Percentiles rank a stretch among this genome's conserved stretches.
These are phyloP conservation scores for Pleurotus tuber-regium DNA, from an alignment of 768 basidiomycete species.

Conservation along the genomic window DNA sequence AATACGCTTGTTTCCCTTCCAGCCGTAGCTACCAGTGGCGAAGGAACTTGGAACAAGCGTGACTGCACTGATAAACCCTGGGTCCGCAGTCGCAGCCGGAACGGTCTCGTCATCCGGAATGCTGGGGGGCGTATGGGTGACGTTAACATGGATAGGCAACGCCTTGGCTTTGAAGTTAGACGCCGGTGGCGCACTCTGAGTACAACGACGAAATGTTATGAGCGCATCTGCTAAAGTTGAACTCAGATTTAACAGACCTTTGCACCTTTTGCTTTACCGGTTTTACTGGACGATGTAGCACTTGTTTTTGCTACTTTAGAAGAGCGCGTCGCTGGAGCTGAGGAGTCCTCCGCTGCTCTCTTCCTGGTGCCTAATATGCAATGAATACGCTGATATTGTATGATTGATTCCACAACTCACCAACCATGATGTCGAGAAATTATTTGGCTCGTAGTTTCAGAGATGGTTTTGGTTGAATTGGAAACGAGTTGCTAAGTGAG, in stretches of 20 bases:
- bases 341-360: constrained; percentile 38
- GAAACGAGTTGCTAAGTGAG: not conserved
- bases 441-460: not conserved
- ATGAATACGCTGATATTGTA: too few species aligned
- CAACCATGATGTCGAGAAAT: constrained; percentile 3
- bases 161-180: constrained; percentile 63
- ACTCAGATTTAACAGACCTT: constrained; percentile 33
- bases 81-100: constrained; percentile 40
- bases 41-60: constrained; percentile 61
- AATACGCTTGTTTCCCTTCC: constrained; percentile 75
- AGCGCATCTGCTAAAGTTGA: constrained; percentile 8
- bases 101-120: constrained; percentile 32
- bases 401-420: too few species aligned
- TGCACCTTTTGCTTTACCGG: constrained; percentile 34
- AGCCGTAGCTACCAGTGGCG: constrained; percentile 77
- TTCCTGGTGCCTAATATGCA: constrained; percentile 28
- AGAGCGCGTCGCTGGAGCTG: constrained; percentile 37
- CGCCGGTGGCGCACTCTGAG: constrained; percentile 43
- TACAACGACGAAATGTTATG: not conserved
- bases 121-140: constrained; percentile 63
- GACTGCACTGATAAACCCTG: constrained; percentile 57
- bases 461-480: not conserved
- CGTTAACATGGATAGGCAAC: constrained; percentile 61
- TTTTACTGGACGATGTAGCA: constrained; percentile 28
- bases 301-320: constrained; percentile 52